These are phyloP conservation scores for Xylaria sp. DNA, from an alignment of 2,329 filamentous ascomycete genomes.

Conservation along the genomic window DNA sequence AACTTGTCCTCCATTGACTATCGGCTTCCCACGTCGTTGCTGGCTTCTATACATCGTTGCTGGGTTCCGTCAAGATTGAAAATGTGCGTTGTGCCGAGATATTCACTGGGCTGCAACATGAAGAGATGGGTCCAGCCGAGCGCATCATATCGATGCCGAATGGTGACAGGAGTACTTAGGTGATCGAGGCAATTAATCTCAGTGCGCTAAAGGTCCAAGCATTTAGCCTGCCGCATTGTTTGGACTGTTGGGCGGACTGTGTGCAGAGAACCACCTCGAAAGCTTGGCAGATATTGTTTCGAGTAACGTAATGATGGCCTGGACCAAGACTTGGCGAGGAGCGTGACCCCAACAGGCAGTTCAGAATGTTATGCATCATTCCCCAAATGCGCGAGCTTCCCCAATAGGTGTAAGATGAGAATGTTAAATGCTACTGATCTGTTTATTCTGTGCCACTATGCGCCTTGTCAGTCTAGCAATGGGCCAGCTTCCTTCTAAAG, in stretches of 20 bases:
- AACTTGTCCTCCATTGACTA: neutral
- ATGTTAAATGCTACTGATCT: neutral
- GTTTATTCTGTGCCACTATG: conserved; percentile 2
- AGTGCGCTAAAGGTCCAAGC: conserved; percentile 13
- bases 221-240: conserved; percentile 26
- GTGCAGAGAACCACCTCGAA: conserved; percentile 7
- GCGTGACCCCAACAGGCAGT: conserved; percentile 30
- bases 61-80: neutral
- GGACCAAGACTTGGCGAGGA: conserved; percentile 28
- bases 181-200: conserved; percentile 10
- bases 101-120: neutral
- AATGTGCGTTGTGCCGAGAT: neutral
- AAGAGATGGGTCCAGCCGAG: neutral
- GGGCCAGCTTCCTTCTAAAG: conserved; percentile 37
- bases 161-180: neutral
- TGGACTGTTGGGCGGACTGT: neutral
- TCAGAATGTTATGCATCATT: conserved; percentile 9
- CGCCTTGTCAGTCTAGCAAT: conserved; percentile 23
- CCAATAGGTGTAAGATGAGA: conserved; percentile 18
- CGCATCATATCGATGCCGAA: conserved; percentile 3
- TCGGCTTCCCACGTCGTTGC: neutral
- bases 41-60: neutral
- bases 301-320: conserved; percentile 11
- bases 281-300: conserved; percentile 3
- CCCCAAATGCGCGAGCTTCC: conserved; percentile 24